A percentile compares a stretch with the other conserved stretches of the same genome.
Evolutionary conservation across 75 land plant species (phyloP).

Genomic region (Pinus taeda): DNA sequence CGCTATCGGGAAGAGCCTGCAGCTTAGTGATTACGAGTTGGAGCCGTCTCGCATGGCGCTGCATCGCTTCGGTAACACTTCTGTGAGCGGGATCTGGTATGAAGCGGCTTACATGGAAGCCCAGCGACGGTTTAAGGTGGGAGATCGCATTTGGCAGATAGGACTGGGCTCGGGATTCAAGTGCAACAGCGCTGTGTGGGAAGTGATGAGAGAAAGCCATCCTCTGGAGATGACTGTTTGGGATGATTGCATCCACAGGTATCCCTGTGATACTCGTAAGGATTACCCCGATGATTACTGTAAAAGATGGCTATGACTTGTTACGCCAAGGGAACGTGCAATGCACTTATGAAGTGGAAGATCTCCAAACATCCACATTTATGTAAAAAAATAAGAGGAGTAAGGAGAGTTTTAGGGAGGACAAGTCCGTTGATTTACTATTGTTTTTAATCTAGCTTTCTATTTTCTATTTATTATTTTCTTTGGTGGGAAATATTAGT

Average conservation of each 20-base stretch:
- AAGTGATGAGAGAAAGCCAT: conserved; percentile 12
- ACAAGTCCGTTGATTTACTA: no score
- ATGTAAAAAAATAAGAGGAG: no score
- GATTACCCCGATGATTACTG: neutral
- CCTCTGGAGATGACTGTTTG: neutral
- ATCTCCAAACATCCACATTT: no score
- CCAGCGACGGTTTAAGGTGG: conserved; percentile 50
- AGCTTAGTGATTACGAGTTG: conserved; percentile 34
- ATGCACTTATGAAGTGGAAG: no score
- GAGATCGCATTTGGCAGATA: conserved; percentile 36
- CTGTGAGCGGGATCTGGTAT: conserved; percentile 63
- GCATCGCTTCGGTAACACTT: conserved; percentile 72
- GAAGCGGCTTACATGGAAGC: conserved; percentile 63
- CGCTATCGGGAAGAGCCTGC: conserved; percentile 28
- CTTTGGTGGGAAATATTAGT: no score
- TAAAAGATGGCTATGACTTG: no score
- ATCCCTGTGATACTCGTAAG: neutral
- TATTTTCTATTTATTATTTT: no score
- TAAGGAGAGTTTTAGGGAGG: no score
- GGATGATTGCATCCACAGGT: conserved; percentile 1
- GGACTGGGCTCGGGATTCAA: conserved; percentile 39
- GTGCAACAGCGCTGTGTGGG: conserved; percentile 45
- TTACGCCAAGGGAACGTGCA: no score
- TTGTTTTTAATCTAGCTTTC: no score
- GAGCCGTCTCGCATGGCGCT: conserved; percentile 68